A percentile compares a stretch with the other conserved stretches of the same genome.
These are phyloP conservation scores for Fraxinus cuspidata DNA, from an alignment of 257 asterid species.

Conservation along the genomic window DNA sequence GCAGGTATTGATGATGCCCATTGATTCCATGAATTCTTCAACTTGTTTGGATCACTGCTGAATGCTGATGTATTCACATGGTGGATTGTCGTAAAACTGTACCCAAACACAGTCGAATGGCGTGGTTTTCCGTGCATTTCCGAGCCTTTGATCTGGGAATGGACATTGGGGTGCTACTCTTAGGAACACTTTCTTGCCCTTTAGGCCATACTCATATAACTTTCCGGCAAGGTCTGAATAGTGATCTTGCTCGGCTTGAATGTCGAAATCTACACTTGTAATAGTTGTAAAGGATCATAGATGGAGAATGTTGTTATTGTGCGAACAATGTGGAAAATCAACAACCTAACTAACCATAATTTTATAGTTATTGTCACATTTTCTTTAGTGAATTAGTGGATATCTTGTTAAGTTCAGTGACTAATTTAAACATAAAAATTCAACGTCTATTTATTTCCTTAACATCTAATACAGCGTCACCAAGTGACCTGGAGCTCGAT, in stretches of 20 bases:
- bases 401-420: too few species aligned
- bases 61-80: constrained; percentile 1
- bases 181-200: constrained; percentile 22
- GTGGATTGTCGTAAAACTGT: constrained; percentile 27
- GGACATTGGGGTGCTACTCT: constrained; percentile 28
- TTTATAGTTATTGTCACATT: too few species aligned
- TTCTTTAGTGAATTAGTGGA: too few species aligned
- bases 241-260: constrained; percentile 10
- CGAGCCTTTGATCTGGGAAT: constrained; percentile 10
- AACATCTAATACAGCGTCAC: too few species aligned
- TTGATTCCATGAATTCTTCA: constrained; percentile 26
- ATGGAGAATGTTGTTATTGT: neutral
- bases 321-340: too few species aligned
- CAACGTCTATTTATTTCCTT: too few species aligned
- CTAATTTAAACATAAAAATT: too few species aligned
- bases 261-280: constrained; percentile 18
- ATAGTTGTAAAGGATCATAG: neutral
- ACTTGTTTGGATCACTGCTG: neutral
- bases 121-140: constrained; percentile 7
- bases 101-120: constrained; percentile 33
- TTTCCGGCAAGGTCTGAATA: constrained; percentile 14
- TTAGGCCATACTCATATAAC: neutral
- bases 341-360: too few species aligned
- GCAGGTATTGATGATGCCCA: constrained; percentile 22
- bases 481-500: neutral